phyloP scores from a whole-genome alignment of 257 asterid genomes.

The Schizonepeta tenuifolia region DNA sequence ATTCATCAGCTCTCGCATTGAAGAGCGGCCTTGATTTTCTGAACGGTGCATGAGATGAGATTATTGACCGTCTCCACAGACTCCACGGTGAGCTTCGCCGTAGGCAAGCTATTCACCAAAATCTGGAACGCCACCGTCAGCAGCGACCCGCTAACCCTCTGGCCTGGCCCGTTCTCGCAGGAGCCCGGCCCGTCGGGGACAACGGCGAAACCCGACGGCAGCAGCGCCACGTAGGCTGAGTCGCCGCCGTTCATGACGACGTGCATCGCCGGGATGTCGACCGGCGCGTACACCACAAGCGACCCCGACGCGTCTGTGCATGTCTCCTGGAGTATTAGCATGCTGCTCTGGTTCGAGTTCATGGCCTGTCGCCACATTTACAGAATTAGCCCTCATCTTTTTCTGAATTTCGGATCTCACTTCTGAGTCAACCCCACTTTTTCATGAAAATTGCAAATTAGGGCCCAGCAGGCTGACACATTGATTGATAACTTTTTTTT shows the following conservation, averaged over 20 bases:
- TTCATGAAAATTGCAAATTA: conserved; percentile 21
- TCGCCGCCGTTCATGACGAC: conserved; percentile 97
- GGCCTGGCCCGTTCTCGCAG: conserved; percentile 46
- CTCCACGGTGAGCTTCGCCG: conserved; percentile 87
- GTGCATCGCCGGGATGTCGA: conserved; percentile 95
- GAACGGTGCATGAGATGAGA: conserved; percentile 89
- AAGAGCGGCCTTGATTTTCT: conserved; percentile 87
- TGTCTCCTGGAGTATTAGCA: conserved; percentile 88
- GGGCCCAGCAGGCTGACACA: conserved; percentile 44
- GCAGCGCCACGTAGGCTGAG: conserved; percentile 85
- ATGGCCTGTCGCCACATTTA: conserved; percentile 48
- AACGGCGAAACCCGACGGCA: conserved; percentile 89
- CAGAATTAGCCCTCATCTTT: conserved; percentile 30
- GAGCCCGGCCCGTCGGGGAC: conserved; percentile 83
- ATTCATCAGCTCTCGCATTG: conserved; percentile 56
- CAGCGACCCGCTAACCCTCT: conserved; percentile 69
- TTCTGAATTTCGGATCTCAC: conserved; percentile 28
- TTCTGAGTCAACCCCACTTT: conserved; percentile 32
- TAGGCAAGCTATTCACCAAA: conserved; percentile 77
- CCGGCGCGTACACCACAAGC: conserved; percentile 95
- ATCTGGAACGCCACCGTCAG: conserved; percentile 93
- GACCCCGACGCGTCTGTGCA: conserved; percentile 83
- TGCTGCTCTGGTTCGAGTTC: conserved; percentile 78
- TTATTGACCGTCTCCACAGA: conserved; percentile 95
- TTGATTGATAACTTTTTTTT: conserved; percentile 11